phyloP scores from a whole-genome alignment of 2,329 filamentous ascomycete genomes.

The Microsporum audouinii region DNA sequence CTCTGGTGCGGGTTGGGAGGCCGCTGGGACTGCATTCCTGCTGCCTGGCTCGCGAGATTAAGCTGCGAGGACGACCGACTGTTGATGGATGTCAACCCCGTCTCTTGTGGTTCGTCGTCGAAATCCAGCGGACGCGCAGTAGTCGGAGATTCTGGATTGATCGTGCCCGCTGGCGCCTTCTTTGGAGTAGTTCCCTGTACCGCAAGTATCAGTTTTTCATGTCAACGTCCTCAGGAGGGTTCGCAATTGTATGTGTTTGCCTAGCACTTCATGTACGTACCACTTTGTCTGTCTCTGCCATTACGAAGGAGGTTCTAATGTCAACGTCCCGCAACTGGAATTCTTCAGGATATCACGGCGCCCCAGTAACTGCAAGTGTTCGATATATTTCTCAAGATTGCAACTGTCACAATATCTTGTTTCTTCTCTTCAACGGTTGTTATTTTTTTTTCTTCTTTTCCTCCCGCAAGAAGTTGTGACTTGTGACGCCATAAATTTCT shows the following conservation, averaged over 20 bases:
- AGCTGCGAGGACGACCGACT: slow-evolving; percentile 21
- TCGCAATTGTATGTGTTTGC: background rate
- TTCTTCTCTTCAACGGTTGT: background rate
- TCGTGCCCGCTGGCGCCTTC: slow-evolving; percentile 15
- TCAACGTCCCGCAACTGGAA: too few relatives aligned
- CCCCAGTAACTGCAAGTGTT: background rate
- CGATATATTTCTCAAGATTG: background rate
- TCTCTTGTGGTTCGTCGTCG: slow-evolving; percentile 41
- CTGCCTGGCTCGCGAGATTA: slow-evolving; percentile 17
- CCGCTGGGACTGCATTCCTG: slow-evolving; percentile 67
- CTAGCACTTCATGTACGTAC: background rate
- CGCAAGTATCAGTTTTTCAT: background rate
- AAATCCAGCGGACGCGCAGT: slow-evolving; percentile 47
- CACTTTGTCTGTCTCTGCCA: slow-evolving; percentile 13
- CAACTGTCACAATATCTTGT: background rate
- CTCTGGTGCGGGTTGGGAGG: slow-evolving; percentile 72
- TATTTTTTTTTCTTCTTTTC: background rate
- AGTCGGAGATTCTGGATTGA: slow-evolving; percentile 42
- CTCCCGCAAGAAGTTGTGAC: background rate
- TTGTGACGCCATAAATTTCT: background rate
- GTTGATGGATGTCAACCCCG: slow-evolving; percentile 24
- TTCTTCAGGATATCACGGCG: background rate
- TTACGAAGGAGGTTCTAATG: background rate
- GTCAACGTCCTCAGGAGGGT: background rate
- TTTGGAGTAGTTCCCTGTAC: background rate